Conservation (phyloP, 2,329 filamentous ascomycete species). For the Sporothrix sp. region DNA sequence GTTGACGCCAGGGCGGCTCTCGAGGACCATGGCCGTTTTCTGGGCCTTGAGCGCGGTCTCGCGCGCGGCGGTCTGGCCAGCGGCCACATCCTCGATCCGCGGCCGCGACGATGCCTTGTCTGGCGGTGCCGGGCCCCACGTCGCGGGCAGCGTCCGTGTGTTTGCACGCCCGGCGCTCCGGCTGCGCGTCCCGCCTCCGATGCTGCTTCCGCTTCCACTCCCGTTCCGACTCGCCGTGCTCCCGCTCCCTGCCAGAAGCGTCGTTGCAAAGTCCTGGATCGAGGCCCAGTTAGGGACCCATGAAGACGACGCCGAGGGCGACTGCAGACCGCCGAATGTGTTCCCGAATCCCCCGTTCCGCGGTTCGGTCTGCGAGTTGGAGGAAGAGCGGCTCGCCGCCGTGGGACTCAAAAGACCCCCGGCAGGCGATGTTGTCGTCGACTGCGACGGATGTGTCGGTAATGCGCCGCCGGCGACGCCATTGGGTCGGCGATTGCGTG, state of each 20-base stretch:
- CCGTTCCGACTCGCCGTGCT: no score
- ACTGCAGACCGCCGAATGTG: not conserved
- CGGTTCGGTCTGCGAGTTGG: not conserved
- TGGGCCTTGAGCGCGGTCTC: constrained; percentile 46
- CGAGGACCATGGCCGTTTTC: constrained; percentile 49
- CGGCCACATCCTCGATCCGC: constrained; percentile 39
- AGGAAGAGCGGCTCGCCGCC: not conserved
- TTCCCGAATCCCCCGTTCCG: not conserved
- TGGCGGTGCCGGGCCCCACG: constrained; percentile 45
- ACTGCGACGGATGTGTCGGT: no score
- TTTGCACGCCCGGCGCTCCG: constrained; percentile 25
- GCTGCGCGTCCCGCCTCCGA: constrained; percentile 24
- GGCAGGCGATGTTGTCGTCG: constrained; percentile 21
- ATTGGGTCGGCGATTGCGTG: constrained; percentile 40
- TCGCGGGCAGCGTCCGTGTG: constrained; percentile 22
- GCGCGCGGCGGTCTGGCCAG: constrained; percentile 39
- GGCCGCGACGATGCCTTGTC: constrained; percentile 24
- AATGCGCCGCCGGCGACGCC: constrained; percentile 20
- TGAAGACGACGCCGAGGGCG: constrained; percentile 37
- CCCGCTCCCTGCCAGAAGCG: constrained; percentile 25
- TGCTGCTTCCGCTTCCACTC: constrained; percentile 25
- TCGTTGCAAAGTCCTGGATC: constrained; percentile 44
- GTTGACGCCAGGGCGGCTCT: constrained; percentile 52
- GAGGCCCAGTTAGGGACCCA: constrained; percentile 47
- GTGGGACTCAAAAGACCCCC: constrained; percentile 8